Evolutionary conservation across 192 early-diverging fungal genomes (phyloP).

Genomic region (Rhizophagus clarus): DNA sequence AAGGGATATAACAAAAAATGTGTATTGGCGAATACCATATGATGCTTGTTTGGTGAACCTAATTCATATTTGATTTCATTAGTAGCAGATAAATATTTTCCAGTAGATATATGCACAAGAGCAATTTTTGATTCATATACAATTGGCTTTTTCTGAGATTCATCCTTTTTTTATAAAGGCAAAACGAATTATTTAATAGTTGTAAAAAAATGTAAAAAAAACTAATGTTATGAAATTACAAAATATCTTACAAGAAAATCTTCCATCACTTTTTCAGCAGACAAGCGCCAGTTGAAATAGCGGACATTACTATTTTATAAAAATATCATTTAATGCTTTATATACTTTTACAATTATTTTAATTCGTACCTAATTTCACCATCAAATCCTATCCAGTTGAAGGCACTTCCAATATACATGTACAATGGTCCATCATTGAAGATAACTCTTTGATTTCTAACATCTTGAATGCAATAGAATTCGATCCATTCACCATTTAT

Average conservation of each 20-base stretch:
- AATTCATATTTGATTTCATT: background rate
- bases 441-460: background rate
- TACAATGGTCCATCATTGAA: constrained; percentile 22
- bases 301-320: constrained; percentile 27
- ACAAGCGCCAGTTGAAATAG: no score
- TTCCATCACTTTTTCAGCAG: no score
- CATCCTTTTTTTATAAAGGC: background rate
- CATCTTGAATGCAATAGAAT: background rate
- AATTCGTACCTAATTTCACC: constrained; percentile 26
- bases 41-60: background rate
- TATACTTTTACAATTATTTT: background rate
- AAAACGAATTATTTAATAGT: background rate
- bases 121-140: background rate
- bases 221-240: background rate
- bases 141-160: constrained; percentile 1
- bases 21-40: background rate
- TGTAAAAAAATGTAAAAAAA: background rate
- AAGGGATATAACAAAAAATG: background rate
- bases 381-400: background rate
- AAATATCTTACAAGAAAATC: constrained; percentile 5
- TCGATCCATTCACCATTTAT: background rate
- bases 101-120: background rate
- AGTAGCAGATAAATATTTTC: constrained; percentile 16
- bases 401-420: constrained; percentile 8
- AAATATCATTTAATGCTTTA: constrained; percentile 6